A percentile compares a stretch with the other conserved stretches of the same genome.
phyloP scores from a whole-genome alignment of 768 basidiomycete species.

The Tricholoma terreum region DNA sequence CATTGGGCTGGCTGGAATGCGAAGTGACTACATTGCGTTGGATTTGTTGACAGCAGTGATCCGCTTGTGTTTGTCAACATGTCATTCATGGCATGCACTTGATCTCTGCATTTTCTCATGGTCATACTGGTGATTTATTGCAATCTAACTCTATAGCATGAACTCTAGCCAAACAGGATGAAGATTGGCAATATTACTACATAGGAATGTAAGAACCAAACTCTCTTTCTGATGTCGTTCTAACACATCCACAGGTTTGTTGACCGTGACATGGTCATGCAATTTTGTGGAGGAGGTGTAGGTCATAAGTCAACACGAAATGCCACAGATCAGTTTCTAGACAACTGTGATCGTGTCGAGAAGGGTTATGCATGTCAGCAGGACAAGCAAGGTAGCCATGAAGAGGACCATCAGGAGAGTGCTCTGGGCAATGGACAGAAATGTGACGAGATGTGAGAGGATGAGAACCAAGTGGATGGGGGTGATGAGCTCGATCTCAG shows the following conservation, averaged over 20 bases:
- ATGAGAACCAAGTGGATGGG: neutral
- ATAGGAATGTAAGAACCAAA: neutral
- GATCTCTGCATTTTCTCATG: constrained; percentile 16
- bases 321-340: neutral
- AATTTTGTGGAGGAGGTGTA: constrained; percentile 1
- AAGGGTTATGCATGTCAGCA: no score
- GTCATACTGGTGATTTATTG: no score
- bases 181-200: neutral
- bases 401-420: no score
- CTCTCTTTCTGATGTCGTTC: neutral
- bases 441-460: neutral
- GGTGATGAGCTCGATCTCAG: no score
- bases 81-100: constrained; percentile 26
- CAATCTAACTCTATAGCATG: neutral
- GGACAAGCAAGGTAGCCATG: no score
- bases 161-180: neutral
- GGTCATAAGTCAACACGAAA: neutral
- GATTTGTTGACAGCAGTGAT: constrained; percentile 16
- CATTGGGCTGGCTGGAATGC: neutral
- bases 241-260: neutral
- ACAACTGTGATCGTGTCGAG: neutral
- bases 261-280: constrained; percentile 4
- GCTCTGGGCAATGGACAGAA: no score
- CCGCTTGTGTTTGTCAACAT: constrained; percentile 15
- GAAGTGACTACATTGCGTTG: constrained; percentile 16